Evolutionary conservation across 768 basidiomycete genomes (phyloP), one percentile per base, ranked within the genome.

Genomic region (Paxillus rubicundulus): DNA sequence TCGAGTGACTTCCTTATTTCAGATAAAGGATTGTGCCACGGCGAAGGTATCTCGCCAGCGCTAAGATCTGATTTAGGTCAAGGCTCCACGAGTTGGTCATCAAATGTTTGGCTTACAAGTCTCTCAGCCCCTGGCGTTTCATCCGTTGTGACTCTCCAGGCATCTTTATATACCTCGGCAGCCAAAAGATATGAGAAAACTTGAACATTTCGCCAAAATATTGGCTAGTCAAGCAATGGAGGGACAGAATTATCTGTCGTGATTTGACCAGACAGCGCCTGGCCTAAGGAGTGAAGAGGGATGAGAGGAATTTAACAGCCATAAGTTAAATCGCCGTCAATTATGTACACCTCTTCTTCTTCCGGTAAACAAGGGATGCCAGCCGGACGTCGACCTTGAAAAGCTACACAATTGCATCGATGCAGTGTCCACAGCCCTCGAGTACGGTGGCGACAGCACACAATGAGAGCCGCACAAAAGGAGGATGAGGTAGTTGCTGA

Each of bases 121-220:
- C 61, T 9, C 47, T 65, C 36, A 62, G 54, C 34, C 56, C 61
- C 28, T 61, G 67, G 38, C 62, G 67, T 58, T 57, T 54, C 10
- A 52, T 42, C 43, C 52, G 57, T 40, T 55, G 45, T 18, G 63
- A 38, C 44, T 78, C 75, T 28, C 75, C 74, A 12, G 81, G 81
- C 47, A 83, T 69, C 56, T 76, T 78, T 49, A 83, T 74, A 50
- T 72, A 74, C 55, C 70, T 72, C 39, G 81, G 81, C 20, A 80
- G 78, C 61, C 80, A 72, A 65, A 82, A 68, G 57, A 83, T 71
- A 63, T 82, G 73, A 37, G 81, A 80, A 16, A 81, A 54, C 54
- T 74, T 77, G 72, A 81, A 72, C 64, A 66, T 67, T 48, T 3
- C 28, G 13, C 10, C 41, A 27, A 17, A 46, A 46, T 45, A 42